Evolutionary conservation across 2,329 filamentous ascomycete genomes (phyloP).

Genomic region (Delphinella strobiligena): DNA sequence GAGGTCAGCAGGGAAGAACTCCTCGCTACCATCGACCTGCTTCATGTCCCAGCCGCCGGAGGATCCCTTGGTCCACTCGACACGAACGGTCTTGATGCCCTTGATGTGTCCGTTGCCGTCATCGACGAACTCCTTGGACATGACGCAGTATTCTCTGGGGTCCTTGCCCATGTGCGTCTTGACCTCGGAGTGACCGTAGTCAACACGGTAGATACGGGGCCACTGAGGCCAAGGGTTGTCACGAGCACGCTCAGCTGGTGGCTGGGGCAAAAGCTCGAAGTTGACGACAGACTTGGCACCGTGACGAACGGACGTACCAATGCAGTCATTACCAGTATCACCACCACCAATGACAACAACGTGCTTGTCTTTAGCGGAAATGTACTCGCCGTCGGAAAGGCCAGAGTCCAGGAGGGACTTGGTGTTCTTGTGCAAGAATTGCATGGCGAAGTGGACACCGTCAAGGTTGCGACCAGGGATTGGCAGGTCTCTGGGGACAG

Average conservation of each 20-base stretch:
- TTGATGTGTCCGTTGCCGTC: constrained; percentile 80
- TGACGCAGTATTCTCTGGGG: constrained; percentile 93
- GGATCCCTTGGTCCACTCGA: constrained; percentile 88
- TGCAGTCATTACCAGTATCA: constrained; percentile 96
- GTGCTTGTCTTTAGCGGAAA: constrained; percentile 90
- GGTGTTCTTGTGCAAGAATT: constrained; percentile 94
- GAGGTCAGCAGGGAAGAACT: constrained; percentile 93
- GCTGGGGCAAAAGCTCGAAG: constrained; percentile 90
- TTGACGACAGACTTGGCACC: constrained; percentile 93
- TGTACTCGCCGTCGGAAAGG: constrained; percentile 71
- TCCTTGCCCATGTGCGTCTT: constrained; percentile 94
- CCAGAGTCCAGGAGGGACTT: constrained; percentile 92
- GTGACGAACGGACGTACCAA: constrained; percentile 89
- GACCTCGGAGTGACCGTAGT: constrained; percentile 93
- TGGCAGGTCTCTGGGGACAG: constrained; percentile 82
- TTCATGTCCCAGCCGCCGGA: constrained; percentile 97
- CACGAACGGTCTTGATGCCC: constrained; percentile 89
- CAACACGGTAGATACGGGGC: constrained; percentile 96
- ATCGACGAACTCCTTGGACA: constrained; percentile 93
- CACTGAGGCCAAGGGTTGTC: constrained; percentile 99
- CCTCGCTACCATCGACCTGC: constrained; percentile 81
- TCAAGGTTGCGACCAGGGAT: constrained; percentile 80
- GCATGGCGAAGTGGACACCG: constrained; percentile 92
- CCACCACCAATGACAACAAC: constrained; percentile 95
- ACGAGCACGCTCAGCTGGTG: constrained; percentile 74